phyloP scores from a whole-genome alignment of 2,329 filamentous ascomycete species.

The Paraconiothyrium sp. region DNA sequence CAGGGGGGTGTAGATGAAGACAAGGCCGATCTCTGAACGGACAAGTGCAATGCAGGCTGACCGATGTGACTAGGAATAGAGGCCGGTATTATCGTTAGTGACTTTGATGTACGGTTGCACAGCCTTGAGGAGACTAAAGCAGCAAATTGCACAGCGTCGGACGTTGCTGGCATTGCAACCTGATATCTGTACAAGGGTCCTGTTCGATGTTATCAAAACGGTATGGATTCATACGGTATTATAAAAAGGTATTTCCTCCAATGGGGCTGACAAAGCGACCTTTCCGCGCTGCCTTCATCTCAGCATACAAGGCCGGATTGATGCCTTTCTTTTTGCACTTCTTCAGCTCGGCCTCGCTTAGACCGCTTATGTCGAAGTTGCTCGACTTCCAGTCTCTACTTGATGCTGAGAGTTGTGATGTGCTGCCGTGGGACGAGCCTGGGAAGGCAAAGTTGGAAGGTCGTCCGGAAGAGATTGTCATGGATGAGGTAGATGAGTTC shows the following conservation, averaged over 20 bases:
- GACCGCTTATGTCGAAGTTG: slow-evolving; percentile 48
- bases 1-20: slow-evolving; percentile 9
- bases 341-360: slow-evolving; percentile 54
- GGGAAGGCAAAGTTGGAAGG: slow-evolving; percentile 25
- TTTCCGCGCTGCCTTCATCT: slow-evolving; percentile 58
- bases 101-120: not conserved
- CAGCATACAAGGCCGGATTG: slow-evolving; percentile 57
- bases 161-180: not conserved
- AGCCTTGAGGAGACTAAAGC: not conserved
- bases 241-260: slow-evolving; percentile 46
- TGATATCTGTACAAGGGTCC: slow-evolving; percentile 4
- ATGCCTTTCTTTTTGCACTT: slow-evolving; percentile 59
- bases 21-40: not conserved
- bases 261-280: slow-evolving; percentile 50
- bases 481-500: slow-evolving; percentile 33
- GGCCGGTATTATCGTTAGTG: slow-evolving; percentile 3
- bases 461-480: slow-evolving; percentile 32
- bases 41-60: slow-evolving; percentile 5
- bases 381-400: slow-evolving; percentile 52
- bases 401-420: slow-evolving; percentile 26
- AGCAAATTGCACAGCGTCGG: slow-evolving; percentile 2
- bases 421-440: slow-evolving; percentile 17
- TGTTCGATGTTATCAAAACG: not conserved
- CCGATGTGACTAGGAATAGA: slow-evolving; percentile 9
- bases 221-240: slow-evolving; percentile 16